These are phyloP conservation scores for Eucalyptus tenuipes DNA, from an alignment of 345 rosid genomes.

Conservation along the genomic window DNA sequence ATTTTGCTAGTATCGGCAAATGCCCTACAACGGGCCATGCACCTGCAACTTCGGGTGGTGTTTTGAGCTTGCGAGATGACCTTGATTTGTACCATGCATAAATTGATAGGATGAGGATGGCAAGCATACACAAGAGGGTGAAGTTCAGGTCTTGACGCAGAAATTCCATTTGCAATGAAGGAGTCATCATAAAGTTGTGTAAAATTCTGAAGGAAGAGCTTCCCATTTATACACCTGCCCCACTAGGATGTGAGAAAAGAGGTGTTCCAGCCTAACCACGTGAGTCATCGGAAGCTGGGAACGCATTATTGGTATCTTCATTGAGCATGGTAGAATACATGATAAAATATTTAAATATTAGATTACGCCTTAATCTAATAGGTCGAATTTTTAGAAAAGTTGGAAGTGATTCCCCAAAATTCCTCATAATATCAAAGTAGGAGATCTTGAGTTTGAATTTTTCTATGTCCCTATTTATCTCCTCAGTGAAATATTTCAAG, in stretches of 20 bases:
- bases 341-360: no score
- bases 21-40: neutral
- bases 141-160: neutral
- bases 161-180: neutral
- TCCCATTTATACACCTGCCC: neutral
- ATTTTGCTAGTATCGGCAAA: neutral
- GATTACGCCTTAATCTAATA: no score
- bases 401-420: rapidly evolving
- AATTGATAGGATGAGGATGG: neutral
- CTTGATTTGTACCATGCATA: neutral
- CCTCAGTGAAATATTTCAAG: no score
- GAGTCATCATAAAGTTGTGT: neutral
- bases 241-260: neutral
- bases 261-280: neutral
- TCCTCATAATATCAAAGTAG: rapidly evolving
- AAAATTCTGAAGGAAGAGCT: neutral
- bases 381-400: no score
- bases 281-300: neutral
- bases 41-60: neutral
- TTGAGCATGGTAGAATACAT: neutral
- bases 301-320: neutral
- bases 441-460: no score
- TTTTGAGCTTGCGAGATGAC: neutral
- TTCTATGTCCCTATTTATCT: no score
- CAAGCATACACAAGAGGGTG: neutral